These are phyloP conservation scores for Inga laurina DNA, from an alignment of 306 rosid genomes.

Conservation along the genomic window DNA sequence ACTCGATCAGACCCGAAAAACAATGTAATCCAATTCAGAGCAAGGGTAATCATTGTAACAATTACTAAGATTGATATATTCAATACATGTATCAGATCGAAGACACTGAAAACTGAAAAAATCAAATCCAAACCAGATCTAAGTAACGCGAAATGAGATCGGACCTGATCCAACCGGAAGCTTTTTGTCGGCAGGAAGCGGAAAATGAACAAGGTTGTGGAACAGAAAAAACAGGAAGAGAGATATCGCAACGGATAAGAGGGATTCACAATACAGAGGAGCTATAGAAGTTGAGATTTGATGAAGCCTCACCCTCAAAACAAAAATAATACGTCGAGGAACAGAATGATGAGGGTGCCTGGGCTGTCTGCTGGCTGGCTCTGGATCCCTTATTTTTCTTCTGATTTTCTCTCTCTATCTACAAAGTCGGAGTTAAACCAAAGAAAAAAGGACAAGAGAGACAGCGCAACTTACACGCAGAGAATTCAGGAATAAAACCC, in stretches of 20 bases:
- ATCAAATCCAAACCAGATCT: slow-evolving; percentile 43
- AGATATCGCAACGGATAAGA: neutral
- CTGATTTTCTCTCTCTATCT: slow-evolving; percentile 26
- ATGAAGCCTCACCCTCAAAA: slow-evolving; percentile 2
- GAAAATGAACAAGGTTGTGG: slow-evolving; percentile 12
- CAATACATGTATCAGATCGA: slow-evolving; percentile 36
- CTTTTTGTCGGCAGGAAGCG: slow-evolving; percentile 27
- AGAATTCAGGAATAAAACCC: slow-evolving; percentile 17
- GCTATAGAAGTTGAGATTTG: slow-evolving; percentile 33
- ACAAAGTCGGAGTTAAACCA: slow-evolving; percentile 31
- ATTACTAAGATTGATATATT: neutral
- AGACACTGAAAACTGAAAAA: neutral
- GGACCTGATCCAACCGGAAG: slow-evolving; percentile 41
- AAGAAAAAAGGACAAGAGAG: slow-evolving; percentile 45
- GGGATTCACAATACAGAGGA: slow-evolving; percentile 17
- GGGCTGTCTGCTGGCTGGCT: slow-evolving; percentile 5
- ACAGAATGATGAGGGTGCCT: neutral
- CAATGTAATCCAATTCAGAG: neutral
- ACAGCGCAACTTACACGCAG: slow-evolving; percentile 70
- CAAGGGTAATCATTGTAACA: neutral
- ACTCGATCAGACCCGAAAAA: neutral
- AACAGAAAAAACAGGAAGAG: neutral
- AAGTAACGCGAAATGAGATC: slow-evolving; percentile 17
- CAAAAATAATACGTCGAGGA: slow-evolving; percentile 8
- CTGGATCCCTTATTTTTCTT: neutral